phyloP scores from a whole-genome alignment of 345 rosid species.

The Corymbia maculata region DNA sequence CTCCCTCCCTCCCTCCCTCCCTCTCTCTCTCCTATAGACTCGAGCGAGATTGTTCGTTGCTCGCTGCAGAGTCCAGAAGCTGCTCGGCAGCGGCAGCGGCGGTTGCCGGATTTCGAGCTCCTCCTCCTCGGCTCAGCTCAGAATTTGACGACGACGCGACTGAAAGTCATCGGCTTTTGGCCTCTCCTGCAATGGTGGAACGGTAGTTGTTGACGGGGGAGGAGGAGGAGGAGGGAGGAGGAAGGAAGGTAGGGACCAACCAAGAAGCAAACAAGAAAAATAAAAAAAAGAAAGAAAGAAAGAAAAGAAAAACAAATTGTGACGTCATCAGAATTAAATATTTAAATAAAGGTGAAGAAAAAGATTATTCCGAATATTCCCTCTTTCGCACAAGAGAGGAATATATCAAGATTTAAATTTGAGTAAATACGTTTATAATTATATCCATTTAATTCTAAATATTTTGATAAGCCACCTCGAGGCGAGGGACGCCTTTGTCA shows the following conservation, averaged over 20 bases:
- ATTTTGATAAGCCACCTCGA: too few relatives aligned
- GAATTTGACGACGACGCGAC: background rate
- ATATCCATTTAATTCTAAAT: rapidly evolving
- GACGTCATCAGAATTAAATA: rapidly evolving
- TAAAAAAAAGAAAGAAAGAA: too few relatives aligned
- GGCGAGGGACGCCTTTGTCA: too few relatives aligned
- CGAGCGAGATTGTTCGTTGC: background rate
- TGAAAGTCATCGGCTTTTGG: background rate
- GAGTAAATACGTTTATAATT: too few relatives aligned
- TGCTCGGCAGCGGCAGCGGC: background rate
- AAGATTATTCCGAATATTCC: background rate
- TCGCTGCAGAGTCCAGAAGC: background rate
- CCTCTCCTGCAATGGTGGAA: background rate
- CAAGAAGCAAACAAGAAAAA: background rate
- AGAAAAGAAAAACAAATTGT: background rate
- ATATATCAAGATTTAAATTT: background rate
- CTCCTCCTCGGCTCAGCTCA: background rate
- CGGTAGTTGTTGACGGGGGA: background rate
- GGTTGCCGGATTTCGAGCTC: background rate
- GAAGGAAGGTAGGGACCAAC: background rate
- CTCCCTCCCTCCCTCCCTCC: background rate
- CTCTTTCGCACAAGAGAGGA: background rate
- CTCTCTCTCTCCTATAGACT: background rate
- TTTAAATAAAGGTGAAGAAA: background rate
- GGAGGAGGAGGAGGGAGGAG: background rate